Base-by-base conservation (phyloP, 106 monocot genomes). In the Triglochin maritima region DNA sequence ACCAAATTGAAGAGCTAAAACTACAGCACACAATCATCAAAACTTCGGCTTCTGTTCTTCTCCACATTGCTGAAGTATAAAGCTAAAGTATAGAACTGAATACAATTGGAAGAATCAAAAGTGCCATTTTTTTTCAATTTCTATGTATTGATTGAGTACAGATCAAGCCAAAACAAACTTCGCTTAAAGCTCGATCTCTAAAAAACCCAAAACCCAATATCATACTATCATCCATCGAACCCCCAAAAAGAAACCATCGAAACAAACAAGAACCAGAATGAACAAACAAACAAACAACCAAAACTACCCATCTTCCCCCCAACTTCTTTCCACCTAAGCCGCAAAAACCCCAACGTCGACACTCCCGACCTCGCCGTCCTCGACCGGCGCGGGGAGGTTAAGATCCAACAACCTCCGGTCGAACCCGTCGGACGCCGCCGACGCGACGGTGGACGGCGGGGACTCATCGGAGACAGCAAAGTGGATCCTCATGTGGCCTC, bases 401-500 rank as follows among this genome's bases (percentile, higher is more conserved):
- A 78, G 77, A 70, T 78, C 77, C 44, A 78, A 50, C n/a, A 78
- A 69, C 11, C 57, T 57, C 56, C 50, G 16, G 44, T 58, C 57
- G 8, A 57, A n/a, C 46, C 46, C 15, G 29, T 6, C 57, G 17
- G 69, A 14, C 12, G 44, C n/a, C 5, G 29, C n/a, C 44, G 44
- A 7, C 4, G 17, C 4, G 3, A 7, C 10, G 60, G 64, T 3
- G 7, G 48, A 14, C 14, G 47, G 47, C 11, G 64, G 11, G 14
- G 12, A 47, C 47, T 9, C 44, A 64, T 7, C 64, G 49, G 64
- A 47, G 44, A 64, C 5, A 17, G 49, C 6, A 16, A 54, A 42
- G 65, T 87, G 87, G 8, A 78, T 77, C 43, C 83, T 59, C 72
- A 83, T 87, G 75, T 87, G 87, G 2, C 87, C 87, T 8, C 87